These are phyloP conservation scores for Inonotus obliquus DNA, from an alignment of 1,284 basidiomycete genomes.

Conservation along the genomic window DNA sequence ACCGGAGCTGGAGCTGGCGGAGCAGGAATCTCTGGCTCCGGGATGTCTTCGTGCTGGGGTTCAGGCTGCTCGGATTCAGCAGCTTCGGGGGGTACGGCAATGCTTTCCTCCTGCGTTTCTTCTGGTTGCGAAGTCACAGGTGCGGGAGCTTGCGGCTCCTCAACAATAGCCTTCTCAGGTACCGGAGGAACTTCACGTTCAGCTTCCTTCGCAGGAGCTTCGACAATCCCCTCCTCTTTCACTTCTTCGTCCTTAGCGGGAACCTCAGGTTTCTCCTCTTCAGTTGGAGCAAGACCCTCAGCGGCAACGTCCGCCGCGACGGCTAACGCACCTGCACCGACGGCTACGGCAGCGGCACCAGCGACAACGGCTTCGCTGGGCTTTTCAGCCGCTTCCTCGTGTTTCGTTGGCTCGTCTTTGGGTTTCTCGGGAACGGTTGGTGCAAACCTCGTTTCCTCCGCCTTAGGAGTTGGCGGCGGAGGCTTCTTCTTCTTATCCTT, in stretches of 20 bases:
- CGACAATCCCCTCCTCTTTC: not conserved
- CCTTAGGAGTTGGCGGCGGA: not conserved
- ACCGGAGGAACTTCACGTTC: not conserved
- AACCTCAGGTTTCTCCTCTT: slow-evolving; percentile 6
- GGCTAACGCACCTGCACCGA: slow-evolving; percentile 5
- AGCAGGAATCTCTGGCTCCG: not conserved
- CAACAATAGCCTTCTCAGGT: not conserved
- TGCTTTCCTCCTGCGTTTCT: not conserved
- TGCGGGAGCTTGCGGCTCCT: not conserved
- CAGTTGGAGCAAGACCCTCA: not conserved
- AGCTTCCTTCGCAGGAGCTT: not conserved
- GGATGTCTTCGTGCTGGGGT: not conserved
- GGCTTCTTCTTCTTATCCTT: not conserved
- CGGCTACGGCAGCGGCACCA: not conserved
- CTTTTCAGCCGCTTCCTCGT: not conserved
- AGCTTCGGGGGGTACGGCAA: not conserved
- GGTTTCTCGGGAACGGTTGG: not conserved
- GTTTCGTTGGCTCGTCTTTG: not conserved
- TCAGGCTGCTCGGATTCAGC: not conserved
- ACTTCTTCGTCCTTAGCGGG: not conserved
- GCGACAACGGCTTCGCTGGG: not conserved
- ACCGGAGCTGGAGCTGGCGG: not conserved
- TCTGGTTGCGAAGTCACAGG: not conserved
- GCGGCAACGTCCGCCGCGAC: not conserved
- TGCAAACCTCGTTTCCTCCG: not conserved